Percentiles rank a stretch among this genome's conserved stretches.
These are phyloP conservation scores for Gamarada debralockiae DNA, from an alignment of 495 filamentous ascomycete species.

Conservation along the genomic window DNA sequence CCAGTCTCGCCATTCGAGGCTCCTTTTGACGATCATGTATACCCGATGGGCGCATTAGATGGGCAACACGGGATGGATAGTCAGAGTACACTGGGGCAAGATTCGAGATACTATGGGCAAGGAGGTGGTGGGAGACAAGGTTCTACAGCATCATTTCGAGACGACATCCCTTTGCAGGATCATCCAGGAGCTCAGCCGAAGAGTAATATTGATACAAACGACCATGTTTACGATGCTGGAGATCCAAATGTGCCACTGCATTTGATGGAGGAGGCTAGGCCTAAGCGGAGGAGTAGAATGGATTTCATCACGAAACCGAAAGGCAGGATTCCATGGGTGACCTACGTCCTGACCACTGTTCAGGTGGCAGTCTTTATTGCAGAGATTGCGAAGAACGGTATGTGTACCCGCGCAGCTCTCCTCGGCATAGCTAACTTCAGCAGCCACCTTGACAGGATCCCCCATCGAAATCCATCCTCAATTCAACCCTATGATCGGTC, in stretches of 20 bases:
- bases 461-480: constrained; percentile 82
- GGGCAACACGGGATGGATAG: constrained; percentile 30
- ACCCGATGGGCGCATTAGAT: constrained; percentile 40
- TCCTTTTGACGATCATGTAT: constrained; percentile 59
- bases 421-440: constrained; percentile 32
- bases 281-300: constrained; percentile 30
- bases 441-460: constrained; percentile 58
- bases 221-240: constrained; percentile 47
- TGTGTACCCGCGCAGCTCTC: constrained; percentile 21
- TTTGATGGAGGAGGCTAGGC: constrained; percentile 16
- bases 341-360: constrained; percentile 71
- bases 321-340: constrained; percentile 70
- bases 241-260: constrained; percentile 6
- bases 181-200: constrained; percentile 24
- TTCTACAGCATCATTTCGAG: constrained; percentile 44
- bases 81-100: constrained; percentile 40
- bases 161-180: constrained; percentile 65
- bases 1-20: constrained; percentile 49
- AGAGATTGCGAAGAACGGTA: constrained; percentile 80
- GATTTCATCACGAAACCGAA: constrained; percentile 40
- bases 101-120: constrained; percentile 53
- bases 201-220: constrained; percentile 33
- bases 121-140: constrained; percentile 36
- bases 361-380: constrained; percentile 88
- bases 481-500: constrained; percentile 97